Percentiles rank a stretch among this genome's conserved stretches.
These are phyloP conservation scores for Scopulariopsis brevicaulis DNA, from an alignment of 2,329 filamentous ascomycete genomes.

Conservation along the genomic window DNA sequence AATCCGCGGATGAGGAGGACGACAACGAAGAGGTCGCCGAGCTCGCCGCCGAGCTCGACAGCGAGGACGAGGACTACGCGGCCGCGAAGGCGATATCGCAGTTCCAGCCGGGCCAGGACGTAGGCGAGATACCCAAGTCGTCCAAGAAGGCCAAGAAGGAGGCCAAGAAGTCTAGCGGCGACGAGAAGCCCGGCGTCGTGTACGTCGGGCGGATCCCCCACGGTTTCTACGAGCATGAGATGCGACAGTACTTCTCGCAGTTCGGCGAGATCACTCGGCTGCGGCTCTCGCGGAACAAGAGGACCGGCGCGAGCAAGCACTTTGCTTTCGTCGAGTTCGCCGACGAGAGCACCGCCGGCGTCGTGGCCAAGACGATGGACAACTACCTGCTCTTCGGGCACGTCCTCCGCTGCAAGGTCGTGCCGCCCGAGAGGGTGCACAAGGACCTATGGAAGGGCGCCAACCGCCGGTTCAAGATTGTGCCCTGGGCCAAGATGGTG, in stretches of 20 bases:
- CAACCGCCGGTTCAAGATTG: constrained; percentile 77
- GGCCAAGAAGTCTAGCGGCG: constrained; percentile 24
- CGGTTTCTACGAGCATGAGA: constrained; percentile 93
- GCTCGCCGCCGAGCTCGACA: constrained; percentile 31
- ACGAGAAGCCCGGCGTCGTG: constrained; percentile 61
- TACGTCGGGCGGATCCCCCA: constrained; percentile 88
- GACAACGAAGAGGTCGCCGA: constrained; percentile 17
- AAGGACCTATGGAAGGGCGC: constrained; percentile 80
- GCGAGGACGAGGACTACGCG: constrained; percentile 25
- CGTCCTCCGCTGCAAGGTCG: constrained; percentile 75
- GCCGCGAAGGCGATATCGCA: constrained; percentile 19
- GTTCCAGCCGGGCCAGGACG: constrained; percentile 36
- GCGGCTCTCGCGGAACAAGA: constrained; percentile 81
- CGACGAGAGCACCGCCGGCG: constrained; percentile 66
- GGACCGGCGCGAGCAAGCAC: constrained; percentile 85
- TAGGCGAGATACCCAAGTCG: constrained; percentile 37
- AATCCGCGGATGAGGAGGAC: constrained; percentile 28
- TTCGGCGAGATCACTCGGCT: constrained; percentile 74
- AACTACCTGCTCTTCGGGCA: constrained; percentile 94
- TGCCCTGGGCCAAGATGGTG: constrained; percentile 80
- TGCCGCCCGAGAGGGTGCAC: constrained; percentile 69
- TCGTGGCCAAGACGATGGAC: constrained; percentile 93
- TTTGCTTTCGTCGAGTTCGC: constrained; percentile 90
- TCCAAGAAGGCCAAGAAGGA: constrained; percentile 27
- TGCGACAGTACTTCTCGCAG: constrained; percentile 86